These are phyloP conservation scores for Barnettozyma wickerhamii DNA, from an alignment of 805 yeast species.

Conservation along the genomic window DNA sequence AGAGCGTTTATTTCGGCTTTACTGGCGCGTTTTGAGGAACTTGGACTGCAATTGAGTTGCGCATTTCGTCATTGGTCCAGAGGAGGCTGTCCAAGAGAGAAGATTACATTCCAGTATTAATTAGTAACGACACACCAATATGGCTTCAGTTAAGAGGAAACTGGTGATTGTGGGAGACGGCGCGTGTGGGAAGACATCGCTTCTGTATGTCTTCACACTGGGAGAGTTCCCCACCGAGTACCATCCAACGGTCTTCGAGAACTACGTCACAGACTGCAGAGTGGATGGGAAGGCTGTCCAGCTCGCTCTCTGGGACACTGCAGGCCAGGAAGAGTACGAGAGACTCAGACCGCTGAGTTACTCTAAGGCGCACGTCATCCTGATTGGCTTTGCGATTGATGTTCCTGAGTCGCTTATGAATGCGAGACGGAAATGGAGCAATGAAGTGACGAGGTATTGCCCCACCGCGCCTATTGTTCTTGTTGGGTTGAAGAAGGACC, in stretches of 20 bases:
- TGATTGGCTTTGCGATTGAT: constrained; percentile 83
- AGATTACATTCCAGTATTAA: too few relatives aligned
- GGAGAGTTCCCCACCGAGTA: constrained; percentile 92
- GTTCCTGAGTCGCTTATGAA: constrained; percentile 81
- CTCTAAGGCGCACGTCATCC: constrained; percentile 78
- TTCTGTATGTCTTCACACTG: constrained; percentile 84
- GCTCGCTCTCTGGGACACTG: constrained; percentile 91
- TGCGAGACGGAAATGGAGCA: constrained; percentile 83
- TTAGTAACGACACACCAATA: neutral
- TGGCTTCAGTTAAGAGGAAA: constrained; percentile 50
- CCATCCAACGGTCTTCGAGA: constrained; percentile 93
- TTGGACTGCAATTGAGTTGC: too few relatives aligned
- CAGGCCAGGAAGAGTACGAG: constrained; percentile 96
- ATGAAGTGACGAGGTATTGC: constrained; percentile 75
- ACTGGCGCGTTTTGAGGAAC: too few relatives aligned
- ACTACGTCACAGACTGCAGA: constrained; percentile 89
- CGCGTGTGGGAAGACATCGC: constrained; percentile 90
- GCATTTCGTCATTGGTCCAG: too few relatives aligned
- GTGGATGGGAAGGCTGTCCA: constrained; percentile 92
- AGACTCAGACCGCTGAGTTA: constrained; percentile 84
- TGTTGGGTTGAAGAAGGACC: constrained; percentile 82
- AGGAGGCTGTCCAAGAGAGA: too few relatives aligned
- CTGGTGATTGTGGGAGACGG: constrained; percentile 93
- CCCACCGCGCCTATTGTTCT: constrained; percentile 74
- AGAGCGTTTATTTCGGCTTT: too few relatives aligned